These are phyloP conservation scores for Auricularia heimuer DNA, from an alignment of 768 basidiomycete genomes.

Conservation along the genomic window DNA sequence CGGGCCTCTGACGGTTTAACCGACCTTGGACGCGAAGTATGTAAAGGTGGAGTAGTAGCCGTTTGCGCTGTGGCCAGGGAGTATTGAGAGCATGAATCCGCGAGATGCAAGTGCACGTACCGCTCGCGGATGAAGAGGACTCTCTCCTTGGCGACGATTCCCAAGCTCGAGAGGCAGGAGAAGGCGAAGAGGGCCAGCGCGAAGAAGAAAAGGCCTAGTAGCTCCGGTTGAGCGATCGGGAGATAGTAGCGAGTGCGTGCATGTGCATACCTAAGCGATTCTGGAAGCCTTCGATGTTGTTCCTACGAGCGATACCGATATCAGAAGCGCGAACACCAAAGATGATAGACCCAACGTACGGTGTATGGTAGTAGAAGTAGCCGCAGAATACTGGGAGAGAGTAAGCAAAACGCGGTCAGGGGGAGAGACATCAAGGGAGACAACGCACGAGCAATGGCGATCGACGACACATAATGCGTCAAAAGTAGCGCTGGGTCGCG, in stretches of 20 bases:
- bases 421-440: not conserved
- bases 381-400: slow-evolving; percentile 69
- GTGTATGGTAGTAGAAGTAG: slow-evolving; percentile 83
- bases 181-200: slow-evolving; percentile 94
- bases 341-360: slow-evolving; percentile 32
- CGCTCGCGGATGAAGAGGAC: slow-evolving; percentile 96
- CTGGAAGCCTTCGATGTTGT: slow-evolving; percentile 96
- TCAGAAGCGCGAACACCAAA: not conserved
- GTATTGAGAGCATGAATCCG: not conserved
- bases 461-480: slow-evolving; percentile 81
- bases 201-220: slow-evolving; percentile 82
- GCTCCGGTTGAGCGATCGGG: slow-evolving; percentile 31
- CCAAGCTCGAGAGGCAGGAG: slow-evolving; percentile 88
- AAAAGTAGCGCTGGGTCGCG: slow-evolving; percentile 85
- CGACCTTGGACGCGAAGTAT: slow-evolving; percentile 89
- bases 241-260: not conserved
- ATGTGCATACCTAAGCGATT: slow-evolving; percentile 61
- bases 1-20: slow-evolving; percentile 3
- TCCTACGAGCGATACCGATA: slow-evolving; percentile 26
- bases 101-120: slow-evolving; percentile 30
- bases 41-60: slow-evolving; percentile 97
- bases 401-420: not conserved
- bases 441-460: slow-evolving; percentile 70
- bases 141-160: slow-evolving; percentile 89
- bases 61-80: slow-evolving; percentile 54